Conservation (phyloP, 768 basidiomycete species). For the Dictyophora rubrovolvata region DNA sequence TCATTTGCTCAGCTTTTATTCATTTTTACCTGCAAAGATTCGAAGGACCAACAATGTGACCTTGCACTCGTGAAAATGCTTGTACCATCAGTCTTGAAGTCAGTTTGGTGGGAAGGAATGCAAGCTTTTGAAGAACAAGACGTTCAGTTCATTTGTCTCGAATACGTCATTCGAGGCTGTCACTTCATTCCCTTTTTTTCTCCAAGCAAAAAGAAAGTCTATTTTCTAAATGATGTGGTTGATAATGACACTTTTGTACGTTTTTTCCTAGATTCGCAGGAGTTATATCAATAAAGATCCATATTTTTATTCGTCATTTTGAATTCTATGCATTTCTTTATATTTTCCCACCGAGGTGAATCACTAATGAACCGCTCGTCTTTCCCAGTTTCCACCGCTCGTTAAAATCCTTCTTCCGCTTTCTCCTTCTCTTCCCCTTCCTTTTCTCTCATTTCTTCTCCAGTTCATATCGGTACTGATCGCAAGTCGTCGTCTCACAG, state of each 20-base stretch:
- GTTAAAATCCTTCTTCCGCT: background rate
- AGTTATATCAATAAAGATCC: constrained; percentile 6
- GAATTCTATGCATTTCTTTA: too few species aligned
- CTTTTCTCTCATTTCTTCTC: too few species aligned
- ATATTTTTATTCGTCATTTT: too few species aligned
- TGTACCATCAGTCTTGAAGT: background rate
- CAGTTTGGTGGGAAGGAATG: constrained; percentile 15
- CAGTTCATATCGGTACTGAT: too few species aligned
- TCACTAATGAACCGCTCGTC: too few species aligned
- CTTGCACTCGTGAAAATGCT: constrained; percentile 12
- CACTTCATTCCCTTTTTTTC: background rate
- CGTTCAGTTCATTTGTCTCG: constrained; percentile 6
- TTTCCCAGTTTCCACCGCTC: too few species aligned
- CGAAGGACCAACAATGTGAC: constrained; percentile 8
- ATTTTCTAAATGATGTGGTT: constrained; percentile 1
- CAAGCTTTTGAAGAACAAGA: constrained; percentile 12
- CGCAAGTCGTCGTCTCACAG: too few species aligned
- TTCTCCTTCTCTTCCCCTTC: too few species aligned
- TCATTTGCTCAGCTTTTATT: too few species aligned
- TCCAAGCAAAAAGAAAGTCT: background rate
- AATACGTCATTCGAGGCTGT: background rate
- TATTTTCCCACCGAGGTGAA: too few species aligned
- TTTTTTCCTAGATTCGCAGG: background rate
- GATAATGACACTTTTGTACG: constrained; percentile 3
- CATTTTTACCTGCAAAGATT: too few species aligned